Percentiles rank a stretch among this genome's conserved stretches.
These are phyloP conservation scores for Salix caprea DNA, from an alignment of 345 rosid genomes.

Conservation along the genomic window DNA sequence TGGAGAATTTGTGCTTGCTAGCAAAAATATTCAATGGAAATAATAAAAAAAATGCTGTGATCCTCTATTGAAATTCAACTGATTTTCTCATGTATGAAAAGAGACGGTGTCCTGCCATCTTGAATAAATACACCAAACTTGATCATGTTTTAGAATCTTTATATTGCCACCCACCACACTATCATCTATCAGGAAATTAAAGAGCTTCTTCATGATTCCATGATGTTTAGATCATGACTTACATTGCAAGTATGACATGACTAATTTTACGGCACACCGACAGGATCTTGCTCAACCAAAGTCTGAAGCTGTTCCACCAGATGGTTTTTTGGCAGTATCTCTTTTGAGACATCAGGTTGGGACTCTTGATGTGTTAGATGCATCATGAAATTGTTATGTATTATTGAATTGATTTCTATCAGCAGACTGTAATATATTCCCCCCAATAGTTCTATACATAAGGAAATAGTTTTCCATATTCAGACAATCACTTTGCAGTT, in stretches of 20 bases:
- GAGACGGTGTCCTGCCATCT: neutral
- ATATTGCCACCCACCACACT: no score
- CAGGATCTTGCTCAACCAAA: conserved; percentile 81
- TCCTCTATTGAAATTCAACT: neutral
- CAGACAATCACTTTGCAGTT: neutral
- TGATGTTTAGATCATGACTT: neutral
- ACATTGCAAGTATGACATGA: neutral
- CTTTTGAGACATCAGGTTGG: conserved; percentile 92
- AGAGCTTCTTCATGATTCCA: neutral
- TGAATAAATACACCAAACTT: neutral
- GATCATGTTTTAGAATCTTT: no score
- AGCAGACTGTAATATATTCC: neutral
- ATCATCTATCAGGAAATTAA: neutral
- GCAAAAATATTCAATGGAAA: neutral
- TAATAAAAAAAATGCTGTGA: neutral
- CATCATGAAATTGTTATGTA: neutral
- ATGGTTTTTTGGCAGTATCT: conserved; percentile 73
- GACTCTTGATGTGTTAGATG: neutral
- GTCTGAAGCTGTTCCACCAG: conserved; percentile 76
- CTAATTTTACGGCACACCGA: conserved; percentile 24
- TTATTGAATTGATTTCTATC: neutral
- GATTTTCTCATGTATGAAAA: neutral
- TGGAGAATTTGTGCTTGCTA: neutral
- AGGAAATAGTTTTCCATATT: neutral
- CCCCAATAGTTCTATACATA: neutral